Base-by-base conservation (phyloP, 2,329 filamentous ascomycete genomes). In the Tolypocladium tropicale region DNA sequence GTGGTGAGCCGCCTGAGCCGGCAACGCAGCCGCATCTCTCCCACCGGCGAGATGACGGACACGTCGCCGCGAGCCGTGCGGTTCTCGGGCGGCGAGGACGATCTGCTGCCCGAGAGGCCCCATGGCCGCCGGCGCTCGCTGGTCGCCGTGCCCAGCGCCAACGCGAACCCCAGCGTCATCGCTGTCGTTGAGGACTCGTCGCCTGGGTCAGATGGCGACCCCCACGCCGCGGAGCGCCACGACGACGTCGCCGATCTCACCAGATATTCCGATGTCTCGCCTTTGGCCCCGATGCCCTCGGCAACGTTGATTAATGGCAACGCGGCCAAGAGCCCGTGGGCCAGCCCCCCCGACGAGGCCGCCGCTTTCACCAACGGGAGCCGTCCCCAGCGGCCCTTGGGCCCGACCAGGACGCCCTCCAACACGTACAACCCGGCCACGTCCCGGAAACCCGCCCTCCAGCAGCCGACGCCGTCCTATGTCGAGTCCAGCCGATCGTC, bases 371-470 rank as follows among this genome's bases (percentile, higher is more conserved):
- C 69, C 54, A 70, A 67, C 43, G 67, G 68, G 23, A 56, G 68
- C 55, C 76, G 85, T 64, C 78, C 80, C 30, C 83, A 88, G 64
- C 81, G 88, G 61, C 88, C 89, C 18, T 79, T 81, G 6, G 85
- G 78, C 28, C 88, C 88, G 21, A 80, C 81, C 55, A 79, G 89
- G 65, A 91, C 88, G 5, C 88, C 88, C 1, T 93, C 89, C 33
- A 89, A 80, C 68, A 91, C 89, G 34, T 94, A 94, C 69, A 88
- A 88, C 60, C 85, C 85, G 61, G 84, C 86, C 50, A 79, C 79
- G 4, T 79, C 81, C 57, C 75, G 83, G 52, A 77, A 79, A 55
- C 71, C 71, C 25, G 57, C 50, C 12, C 61, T 68, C 16, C 77
- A 80, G 2, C 71, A 71, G 59, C 65, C 72, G 9, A 53, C 50